Percentiles rank a stretch among this genome's conserved stretches.
Evolutionary conservation across 768 basidiomycete species (phyloP).

Genomic region (Lyophyllum decastes): DNA sequence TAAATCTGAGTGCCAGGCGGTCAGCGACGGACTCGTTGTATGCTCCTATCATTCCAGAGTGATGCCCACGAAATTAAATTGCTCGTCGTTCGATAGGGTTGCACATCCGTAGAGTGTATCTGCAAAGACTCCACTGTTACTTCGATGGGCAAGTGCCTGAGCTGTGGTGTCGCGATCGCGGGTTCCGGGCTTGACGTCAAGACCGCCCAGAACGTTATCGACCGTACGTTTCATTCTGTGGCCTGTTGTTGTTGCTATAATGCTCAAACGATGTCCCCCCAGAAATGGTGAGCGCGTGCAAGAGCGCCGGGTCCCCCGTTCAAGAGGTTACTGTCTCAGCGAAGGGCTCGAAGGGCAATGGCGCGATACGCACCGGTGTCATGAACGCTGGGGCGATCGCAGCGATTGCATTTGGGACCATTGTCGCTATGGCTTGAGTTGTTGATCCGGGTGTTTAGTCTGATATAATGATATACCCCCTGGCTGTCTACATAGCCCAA

Average conservation of each 20-base stretch:
- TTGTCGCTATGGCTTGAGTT: not conserved
- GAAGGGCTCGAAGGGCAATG: not conserved
- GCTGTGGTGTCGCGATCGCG: conserved; percentile 8
- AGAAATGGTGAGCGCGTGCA: conserved; percentile 7
- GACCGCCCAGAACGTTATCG: conserved; percentile 7
- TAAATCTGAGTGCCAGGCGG: not conserved
- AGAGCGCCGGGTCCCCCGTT: conserved; percentile 6
- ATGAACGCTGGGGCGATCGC: not conserved
- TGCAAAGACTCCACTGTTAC: conserved; percentile 6
- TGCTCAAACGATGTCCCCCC: too few relatives aligned
- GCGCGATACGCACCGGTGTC: not conserved
- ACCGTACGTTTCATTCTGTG: conserved; percentile 2
- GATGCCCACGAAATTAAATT: not conserved
- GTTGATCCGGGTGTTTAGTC: not conserved
- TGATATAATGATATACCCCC: not conserved
- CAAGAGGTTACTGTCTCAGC: conserved; percentile 6
- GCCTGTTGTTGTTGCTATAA: not conserved
- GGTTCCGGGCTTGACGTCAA: conserved; percentile 1
- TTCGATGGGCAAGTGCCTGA: conserved; percentile 4
- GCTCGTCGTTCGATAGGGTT: conserved; percentile 1
- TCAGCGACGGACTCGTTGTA: not conserved
- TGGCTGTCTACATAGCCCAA: not conserved
- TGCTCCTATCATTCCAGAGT: not conserved
- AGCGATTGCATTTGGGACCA: not conserved
- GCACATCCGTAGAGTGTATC: conserved; percentile 2